Evolutionary conservation across 1,284 basidiomycete species (phyloP), one percentile per base, ranked within the genome.

Genomic region (Sanghuangporus baumii): DNA sequence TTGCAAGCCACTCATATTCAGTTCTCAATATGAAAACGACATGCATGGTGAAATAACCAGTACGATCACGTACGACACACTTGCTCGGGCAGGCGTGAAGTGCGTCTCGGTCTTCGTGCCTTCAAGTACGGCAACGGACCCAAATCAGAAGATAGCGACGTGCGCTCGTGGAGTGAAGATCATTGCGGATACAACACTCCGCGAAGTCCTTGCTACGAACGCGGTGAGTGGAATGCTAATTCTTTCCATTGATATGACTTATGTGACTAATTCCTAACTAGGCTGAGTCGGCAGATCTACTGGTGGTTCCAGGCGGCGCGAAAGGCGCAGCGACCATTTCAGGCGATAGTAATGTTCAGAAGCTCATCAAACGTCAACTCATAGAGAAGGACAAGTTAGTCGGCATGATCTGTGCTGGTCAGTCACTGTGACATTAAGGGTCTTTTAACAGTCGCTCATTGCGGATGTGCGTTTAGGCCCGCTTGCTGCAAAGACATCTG

Each of bases 401-500:
- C 18, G 91, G 84, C 0, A 91, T 92, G 89, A 91, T 93, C 59
- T 93, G 91, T 69, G 92, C 91, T 60, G 91, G 90, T 85, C 66
- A 60, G 74, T 65, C 43, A 57, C n/a, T 11, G 26, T 31, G 2
- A 31, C 3, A 31, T 37, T 36, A 38, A 41, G 20, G 20, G 16
- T 46, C 20, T 46, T 18, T 16, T 20, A 6, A n/a, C 16, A 18
- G 6, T 7, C 43, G 7, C 20, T 46, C 7, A 46, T 18, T 46
- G 43, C 2, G n/a, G 16, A 46, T 46, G 18, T 16, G 18, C 26
- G 12, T 55, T 51, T 64, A 90, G 89, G 89, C 4, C 85, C 85
- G 58, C 76, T 94, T 31, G 83, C 86, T 5, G 89, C 91, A 0
- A 79, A 86, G 64, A 81, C 81, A 0, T 81, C 91, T 0, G 78